Base-by-base conservation (phyloP, 768 basidiomycete species). In the Harrya chromipes region DNA sequence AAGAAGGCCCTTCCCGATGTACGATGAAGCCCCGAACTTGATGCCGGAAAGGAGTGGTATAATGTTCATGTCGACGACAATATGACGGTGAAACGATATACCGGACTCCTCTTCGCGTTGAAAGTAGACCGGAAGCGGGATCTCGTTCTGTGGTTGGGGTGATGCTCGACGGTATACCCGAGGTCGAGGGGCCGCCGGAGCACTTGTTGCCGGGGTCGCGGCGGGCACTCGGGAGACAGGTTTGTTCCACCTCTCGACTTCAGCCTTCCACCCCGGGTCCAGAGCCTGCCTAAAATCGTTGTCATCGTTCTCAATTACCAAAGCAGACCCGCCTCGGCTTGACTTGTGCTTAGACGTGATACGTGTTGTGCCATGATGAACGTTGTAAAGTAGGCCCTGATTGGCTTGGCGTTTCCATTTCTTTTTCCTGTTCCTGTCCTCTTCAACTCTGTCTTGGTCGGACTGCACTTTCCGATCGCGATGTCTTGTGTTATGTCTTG, bases 1-100 rank as follows among this genome's bases (percentile, higher is more conserved):
- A 16, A 93, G 76, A 59, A 76, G 72, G 1, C 87, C 85, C 49
- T 72, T 81, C 8, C 75, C 78, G 38, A 84, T 74, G 53, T 82
- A 85, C 6, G 83, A 80, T 9, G 72, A 67, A 2, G 67, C 34
- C 1, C 59, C 62, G 54, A 91, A 84, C 31, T 73, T 72, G 31
- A 78, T 66, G 4, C 82, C 84, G 4, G 77, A 71, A 20, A 71
- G 72, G 6, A 88, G 65, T 26, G 69, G 66, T 4, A 64, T 63
- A 12, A 89, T 74, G 24, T 72, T 72, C 57, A 82, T 76, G 66
- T 91, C 82, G 50, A 72, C 55, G 46, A 64, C 54, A 34, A 78
- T 59, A 10, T 65, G 56, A 11, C 49, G 65, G 16, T 27, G 53
- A 33, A 40, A 21, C 5, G 43, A 39, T 34, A 24, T 37, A 42